A percentile compares a stretch with the other conserved stretches of the same genome.
These are phyloP conservation scores for Camelina neglecta DNA, from an alignment of 345 rosid species.

Conservation along the genomic window DNA sequence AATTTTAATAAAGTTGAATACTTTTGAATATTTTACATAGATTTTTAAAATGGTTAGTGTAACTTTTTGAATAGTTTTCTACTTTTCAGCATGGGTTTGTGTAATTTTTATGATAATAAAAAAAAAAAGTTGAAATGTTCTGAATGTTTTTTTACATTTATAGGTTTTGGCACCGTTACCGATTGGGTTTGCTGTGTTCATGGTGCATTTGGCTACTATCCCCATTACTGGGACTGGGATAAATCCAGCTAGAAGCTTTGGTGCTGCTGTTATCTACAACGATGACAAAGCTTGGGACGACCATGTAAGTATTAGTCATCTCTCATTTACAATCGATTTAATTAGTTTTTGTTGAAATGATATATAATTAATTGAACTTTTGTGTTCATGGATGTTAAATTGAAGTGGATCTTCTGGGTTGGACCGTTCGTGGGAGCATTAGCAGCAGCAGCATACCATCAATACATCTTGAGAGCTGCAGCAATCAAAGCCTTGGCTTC, in stretches of 20 bases:
- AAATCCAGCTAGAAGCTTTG: constrained; percentile 43
- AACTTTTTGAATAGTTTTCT: background rate
- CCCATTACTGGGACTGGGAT: constrained; percentile 45
- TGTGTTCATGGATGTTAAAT: background rate
- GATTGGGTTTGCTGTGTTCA: constrained; percentile 40
- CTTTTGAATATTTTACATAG: background rate
- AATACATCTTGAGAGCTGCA: constrained; percentile 44
- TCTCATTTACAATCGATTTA: background rate
- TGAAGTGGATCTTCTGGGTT: constrained; percentile 52
- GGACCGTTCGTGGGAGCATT: constrained; percentile 50
- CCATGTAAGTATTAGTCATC: constrained; percentile 26
- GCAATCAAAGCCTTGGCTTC: constrained; percentile 51
- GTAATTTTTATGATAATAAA: background rate
- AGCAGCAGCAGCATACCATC: constrained; percentile 47
- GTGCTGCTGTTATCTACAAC: constrained; percentile 47
- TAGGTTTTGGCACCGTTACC: constrained; percentile 45
- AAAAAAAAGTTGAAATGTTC: background rate
- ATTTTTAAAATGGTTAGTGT: background rate
- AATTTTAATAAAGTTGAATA: background rate
- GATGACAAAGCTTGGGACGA: constrained; percentile 44
- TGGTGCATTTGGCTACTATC: constrained; percentile 43
- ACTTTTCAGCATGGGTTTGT: background rate
- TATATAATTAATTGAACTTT: background rate
- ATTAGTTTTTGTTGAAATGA: background rate
- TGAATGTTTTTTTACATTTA: background rate